Conservation (phyloP, 108 stramenopile genomes). For the Pseudonitzschia pungens region DNA sequence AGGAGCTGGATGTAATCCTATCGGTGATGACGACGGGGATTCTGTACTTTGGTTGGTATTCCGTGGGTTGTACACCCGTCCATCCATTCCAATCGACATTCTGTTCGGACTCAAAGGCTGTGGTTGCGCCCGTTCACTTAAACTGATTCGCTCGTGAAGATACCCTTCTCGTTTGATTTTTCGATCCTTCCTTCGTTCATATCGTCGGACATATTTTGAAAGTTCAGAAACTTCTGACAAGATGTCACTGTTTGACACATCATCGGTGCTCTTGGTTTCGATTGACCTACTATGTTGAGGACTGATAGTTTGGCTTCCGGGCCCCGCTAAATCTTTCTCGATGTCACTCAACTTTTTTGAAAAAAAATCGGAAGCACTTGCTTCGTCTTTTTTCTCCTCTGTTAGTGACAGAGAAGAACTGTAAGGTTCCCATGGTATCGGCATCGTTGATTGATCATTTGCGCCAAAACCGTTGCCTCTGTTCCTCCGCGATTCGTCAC, state of each 20-base stretch:
- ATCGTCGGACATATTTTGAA: constrained; percentile 36
- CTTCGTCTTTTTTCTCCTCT: constrained; percentile 36
- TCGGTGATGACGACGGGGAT: too few relatives aligned
- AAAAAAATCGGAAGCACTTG: background rate
- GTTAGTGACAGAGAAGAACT: background rate
- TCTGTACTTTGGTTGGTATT: background rate
- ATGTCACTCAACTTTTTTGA: constrained; percentile 6
- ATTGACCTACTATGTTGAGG: background rate
- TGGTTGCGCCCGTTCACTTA: background rate
- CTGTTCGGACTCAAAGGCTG: background rate
- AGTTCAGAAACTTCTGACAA: constrained; percentile 35
- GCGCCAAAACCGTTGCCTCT: background rate
- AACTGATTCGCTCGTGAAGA: constrained; percentile 1
- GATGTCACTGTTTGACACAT: background rate
- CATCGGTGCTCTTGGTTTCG: constrained; percentile 8
- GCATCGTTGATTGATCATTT: background rate
- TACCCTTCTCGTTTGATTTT: constrained; percentile 19
- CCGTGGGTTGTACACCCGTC: constrained; percentile 9
- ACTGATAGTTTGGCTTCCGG: background rate
- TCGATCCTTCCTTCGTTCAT: constrained; percentile 41
- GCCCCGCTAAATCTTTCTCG: constrained; percentile 2
- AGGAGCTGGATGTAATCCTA: background rate
- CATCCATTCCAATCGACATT: constrained; percentile 21
- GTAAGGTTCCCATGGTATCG: constrained; percentile 27
- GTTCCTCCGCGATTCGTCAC: constrained; percentile 17